Evolutionary conservation across 1,139 yeast species (phyloP).

Genomic region (Protomyces gravidus): DNA sequence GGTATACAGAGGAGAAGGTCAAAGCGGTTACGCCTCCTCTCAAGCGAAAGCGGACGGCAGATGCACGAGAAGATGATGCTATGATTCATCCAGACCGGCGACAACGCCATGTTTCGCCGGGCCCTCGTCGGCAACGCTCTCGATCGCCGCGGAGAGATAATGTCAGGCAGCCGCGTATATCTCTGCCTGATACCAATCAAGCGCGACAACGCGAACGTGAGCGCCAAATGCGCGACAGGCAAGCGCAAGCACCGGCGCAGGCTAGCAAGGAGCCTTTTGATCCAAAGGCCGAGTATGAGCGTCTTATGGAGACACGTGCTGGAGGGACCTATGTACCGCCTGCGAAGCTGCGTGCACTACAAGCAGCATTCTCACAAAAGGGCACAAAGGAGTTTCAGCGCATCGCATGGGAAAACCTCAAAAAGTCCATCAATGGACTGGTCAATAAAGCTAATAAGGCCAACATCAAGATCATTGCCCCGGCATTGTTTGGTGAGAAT

Average conservation of each 20-base stretch:
- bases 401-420: constrained; percentile 54
- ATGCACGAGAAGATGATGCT: background rate
- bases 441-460: constrained; percentile 48
- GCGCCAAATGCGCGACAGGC: constrained; percentile 37
- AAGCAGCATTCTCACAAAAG: constrained; percentile 42
- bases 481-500: constrained; percentile 53
- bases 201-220: constrained; percentile 38
- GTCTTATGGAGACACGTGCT: constrained; percentile 44
- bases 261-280: constrained; percentile 34
- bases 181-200: constrained; percentile 37
- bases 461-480: constrained; percentile 50
- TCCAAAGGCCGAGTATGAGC: constrained; percentile 43
- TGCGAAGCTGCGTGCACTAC: constrained; percentile 47
- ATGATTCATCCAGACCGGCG: background rate
- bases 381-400: constrained; percentile 48
- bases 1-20: too few relatives aligned
- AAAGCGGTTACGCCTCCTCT: too few relatives aligned
- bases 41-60: background rate
- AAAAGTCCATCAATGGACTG: constrained; percentile 48
- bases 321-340: constrained; percentile 55
- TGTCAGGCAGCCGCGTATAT: background rate
- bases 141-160: background rate
- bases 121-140: background rate
- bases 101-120: background rate
- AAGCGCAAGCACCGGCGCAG: constrained; percentile 16